Base-by-base conservation (phyloP, 805 yeast genomes). In the Ogataea paradorogensis region DNA sequence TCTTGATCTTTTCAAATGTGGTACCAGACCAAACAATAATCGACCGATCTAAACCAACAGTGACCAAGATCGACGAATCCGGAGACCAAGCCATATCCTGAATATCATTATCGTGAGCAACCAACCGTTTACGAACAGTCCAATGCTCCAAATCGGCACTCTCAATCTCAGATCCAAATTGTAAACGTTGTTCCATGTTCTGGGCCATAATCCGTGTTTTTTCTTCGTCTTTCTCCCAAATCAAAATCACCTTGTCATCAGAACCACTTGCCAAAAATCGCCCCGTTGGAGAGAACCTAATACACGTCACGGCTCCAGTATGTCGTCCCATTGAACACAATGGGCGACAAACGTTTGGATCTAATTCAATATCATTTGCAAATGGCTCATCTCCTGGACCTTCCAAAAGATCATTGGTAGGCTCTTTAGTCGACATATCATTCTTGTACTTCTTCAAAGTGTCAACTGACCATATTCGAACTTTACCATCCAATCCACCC, bases 21-120 rank as follows among this genome's bases (percentile, higher is more conserved):
- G 78, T 66, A 3, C 96, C 98, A 55, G 82, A 86, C 97, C 98
- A 93, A 9, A 93, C 81, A 32, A 91, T 85, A 38, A 93, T 86
- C 30, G 93, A 84, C 56, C 96, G 72, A 63, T 93, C 99, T 42
- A 93, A 70, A 0, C 99, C 99, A 9, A 91, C 99, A 1, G 96
- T 84, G 13, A 93, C 96, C 33, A 93, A 67, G 16, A 93, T 77
- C 26, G 87, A 77, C 4, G 95, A 84, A 58, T 91, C 98, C 0
- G 98, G 97, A 1, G 96, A 85, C 98, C 99, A 93, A 30, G 96
- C 95, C 50, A 93, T 82, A 62, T 93, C 99, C 61, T 93, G 99
- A 35, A 93, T 86, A 66, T 93, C 99, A 58, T 91, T 93, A 48
- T 93, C 98, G 62, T 93, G 99, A 1, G 97, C 99, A 14, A 88